These are phyloP conservation scores for Cyberlindnera bimundalis DNA, from an alignment of 805 yeast species.

Conservation along the genomic window DNA sequence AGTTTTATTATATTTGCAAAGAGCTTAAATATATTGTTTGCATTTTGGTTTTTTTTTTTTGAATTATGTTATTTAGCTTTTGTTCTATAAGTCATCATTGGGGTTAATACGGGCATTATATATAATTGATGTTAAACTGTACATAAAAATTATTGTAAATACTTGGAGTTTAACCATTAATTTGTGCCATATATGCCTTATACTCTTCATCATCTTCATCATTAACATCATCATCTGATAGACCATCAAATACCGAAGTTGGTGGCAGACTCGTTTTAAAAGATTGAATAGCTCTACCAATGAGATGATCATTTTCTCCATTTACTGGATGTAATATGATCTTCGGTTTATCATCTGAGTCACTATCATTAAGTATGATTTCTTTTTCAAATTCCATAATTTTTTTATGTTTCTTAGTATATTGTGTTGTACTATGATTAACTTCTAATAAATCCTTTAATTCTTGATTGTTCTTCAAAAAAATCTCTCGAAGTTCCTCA, in stretches of 20 bases:
- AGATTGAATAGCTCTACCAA: conserved; percentile 21
- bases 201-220: conserved; percentile 11
- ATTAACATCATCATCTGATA: conserved; percentile 14
- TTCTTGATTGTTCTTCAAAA: conserved; percentile 21
- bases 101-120: no score
- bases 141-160: not conserved
- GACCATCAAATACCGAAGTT: conserved; percentile 35
- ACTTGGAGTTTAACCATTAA: not conserved
- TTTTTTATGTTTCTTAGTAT: conserved; percentile 8
- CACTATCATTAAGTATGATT: conserved; percentile 24
- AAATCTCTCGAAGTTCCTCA: conserved; percentile 24
- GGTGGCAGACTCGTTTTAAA: conserved; percentile 37
- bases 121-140: no score
- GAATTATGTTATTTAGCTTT: not conserved
- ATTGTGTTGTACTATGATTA: conserved; percentile 12
- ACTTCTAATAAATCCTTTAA: conserved; percentile 14
- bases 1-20: no score
- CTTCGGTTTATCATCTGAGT: conserved; percentile 18
- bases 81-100: not conserved
- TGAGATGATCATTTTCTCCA: conserved; percentile 27
- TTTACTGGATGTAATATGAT: conserved; percentile 25
- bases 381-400: conserved; percentile 18
- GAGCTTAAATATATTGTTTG: no score
- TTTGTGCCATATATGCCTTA: conserved; percentile 9
- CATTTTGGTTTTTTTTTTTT: not conserved